Conservation (phyloP, 139 green algal species). For the Deuterostichococcus epilithicus region DNA sequence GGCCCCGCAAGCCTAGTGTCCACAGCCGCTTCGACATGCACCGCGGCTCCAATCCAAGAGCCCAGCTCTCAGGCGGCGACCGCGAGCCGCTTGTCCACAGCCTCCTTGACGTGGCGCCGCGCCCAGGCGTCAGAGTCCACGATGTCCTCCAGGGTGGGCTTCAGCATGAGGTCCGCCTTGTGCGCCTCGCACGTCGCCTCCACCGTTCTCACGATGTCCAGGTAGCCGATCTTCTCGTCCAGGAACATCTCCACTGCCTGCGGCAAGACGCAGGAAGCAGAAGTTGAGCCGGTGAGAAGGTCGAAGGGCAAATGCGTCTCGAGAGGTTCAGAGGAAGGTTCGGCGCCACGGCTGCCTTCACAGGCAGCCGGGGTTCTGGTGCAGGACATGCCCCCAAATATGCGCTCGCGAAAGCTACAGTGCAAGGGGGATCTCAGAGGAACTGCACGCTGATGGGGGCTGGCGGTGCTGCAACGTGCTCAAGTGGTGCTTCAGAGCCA, state of each 20-base stretch:
- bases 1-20: too few relatives aligned
- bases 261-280: neutral
- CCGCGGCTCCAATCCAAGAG: too few relatives aligned
- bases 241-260: slow-evolving; percentile 96
- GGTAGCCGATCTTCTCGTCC: slow-evolving; percentile 86
- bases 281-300: neutral
- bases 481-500: too few relatives aligned
- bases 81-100: neutral
- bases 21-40: too few relatives aligned
- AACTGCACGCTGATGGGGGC: too few relatives aligned
- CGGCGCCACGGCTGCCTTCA: too few relatives aligned
- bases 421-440: too few relatives aligned
- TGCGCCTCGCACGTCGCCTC: slow-evolving; percentile 92
- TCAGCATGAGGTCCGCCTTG: slow-evolving; percentile 62
- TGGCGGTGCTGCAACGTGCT: too few relatives aligned
- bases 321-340: neutral
- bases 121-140: slow-evolving; percentile 95
- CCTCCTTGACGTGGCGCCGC: slow-evolving; percentile 21
- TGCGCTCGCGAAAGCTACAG: too few relatives aligned
- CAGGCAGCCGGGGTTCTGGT: too few relatives aligned
- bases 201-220: slow-evolving; percentile 92
- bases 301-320: neutral
- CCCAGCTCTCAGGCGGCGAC: neutral
- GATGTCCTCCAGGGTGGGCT: slow-evolving; percentile 88
- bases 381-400: too few relatives aligned